Percentiles rank a stretch among this genome's conserved stretches.
Conservation (phyloP, 257 asterid genomes). For the Nyctanthes arbortristis region DNA sequence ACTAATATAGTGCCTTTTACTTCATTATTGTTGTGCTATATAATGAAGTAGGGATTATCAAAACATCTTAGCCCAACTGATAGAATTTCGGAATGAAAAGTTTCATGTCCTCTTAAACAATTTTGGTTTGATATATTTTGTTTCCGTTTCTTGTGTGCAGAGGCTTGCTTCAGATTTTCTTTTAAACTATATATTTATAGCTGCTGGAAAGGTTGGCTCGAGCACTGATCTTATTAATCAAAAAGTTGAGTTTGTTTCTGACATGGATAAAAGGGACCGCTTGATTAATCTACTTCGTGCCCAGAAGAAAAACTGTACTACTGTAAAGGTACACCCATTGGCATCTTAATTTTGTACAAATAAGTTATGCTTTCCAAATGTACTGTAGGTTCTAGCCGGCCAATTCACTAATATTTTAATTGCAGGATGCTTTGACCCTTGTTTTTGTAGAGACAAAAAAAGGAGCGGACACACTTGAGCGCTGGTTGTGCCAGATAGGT, state of each 20-base stretch:
- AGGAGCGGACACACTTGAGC: constrained; percentile 70
- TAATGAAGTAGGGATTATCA: too few species aligned
- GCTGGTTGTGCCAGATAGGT: constrained; percentile 51
- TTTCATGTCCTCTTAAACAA: neutral
- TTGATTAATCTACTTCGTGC: constrained; percentile 47
- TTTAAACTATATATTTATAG: constrained; percentile 49
- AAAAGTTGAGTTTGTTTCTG: constrained; percentile 59
- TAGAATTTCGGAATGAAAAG: neutral
- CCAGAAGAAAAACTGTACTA: constrained; percentile 25
- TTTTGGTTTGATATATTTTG: neutral
- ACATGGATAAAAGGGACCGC: constrained; percentile 44
- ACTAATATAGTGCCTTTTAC: too few species aligned
- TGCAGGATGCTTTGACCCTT: constrained; percentile 54
- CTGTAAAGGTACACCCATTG: constrained; percentile 42
- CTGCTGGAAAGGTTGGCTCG: constrained; percentile 81
- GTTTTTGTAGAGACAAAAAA: constrained; percentile 78
- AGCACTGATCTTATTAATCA: constrained; percentile 69
- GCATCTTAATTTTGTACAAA: neutral
- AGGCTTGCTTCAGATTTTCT: constrained; percentile 72
- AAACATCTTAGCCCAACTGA: neutral
- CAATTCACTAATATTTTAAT: neutral
- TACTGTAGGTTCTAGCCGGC: neutral
- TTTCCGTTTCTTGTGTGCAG: constrained; percentile 33
- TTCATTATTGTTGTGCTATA: too few species aligned
- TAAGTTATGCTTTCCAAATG: neutral